A percentile compares a stretch with the other conserved stretches of the same genome.
Conservation (phyloP, 2,329 filamentous ascomycete genomes). For the Phoma sp. region DNA sequence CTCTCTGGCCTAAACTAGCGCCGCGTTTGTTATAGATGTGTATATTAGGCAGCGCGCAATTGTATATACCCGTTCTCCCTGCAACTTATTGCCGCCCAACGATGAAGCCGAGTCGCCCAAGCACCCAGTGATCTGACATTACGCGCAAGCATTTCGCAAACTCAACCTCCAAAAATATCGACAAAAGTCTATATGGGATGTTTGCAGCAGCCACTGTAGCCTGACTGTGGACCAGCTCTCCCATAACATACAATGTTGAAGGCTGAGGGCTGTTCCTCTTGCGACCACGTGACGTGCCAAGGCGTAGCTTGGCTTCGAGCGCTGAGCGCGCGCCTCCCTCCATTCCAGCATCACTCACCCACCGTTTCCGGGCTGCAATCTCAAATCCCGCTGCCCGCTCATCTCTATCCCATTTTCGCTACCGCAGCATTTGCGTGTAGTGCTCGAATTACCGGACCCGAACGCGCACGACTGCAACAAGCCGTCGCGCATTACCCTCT, state of each 20-base stretch:
- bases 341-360: slow-evolving; percentile 27
- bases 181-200: neutral
- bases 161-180: neutral
- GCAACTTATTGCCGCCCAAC: slow-evolving; percentile 7
- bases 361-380: slow-evolving; percentile 29
- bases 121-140: neutral
- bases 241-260: neutral
- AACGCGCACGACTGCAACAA: slow-evolving; percentile 19
- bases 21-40: neutral
- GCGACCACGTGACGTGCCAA: slow-evolving; percentile 17
- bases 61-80: slow-evolving; percentile 17
- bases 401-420: slow-evolving; percentile 28
- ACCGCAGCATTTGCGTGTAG: slow-evolving; percentile 24
- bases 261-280: neutral
- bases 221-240: too few species aligned
- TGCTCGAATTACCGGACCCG: slow-evolving; percentile 15
- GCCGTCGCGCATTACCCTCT: slow-evolving; percentile 16
- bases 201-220: neutral
- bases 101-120: slow-evolving; percentile 3
- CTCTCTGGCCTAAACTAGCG: neutral
- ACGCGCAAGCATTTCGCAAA: neutral
- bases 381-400: slow-evolving; percentile 25
- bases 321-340: slow-evolving; percentile 19
- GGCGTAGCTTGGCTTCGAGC: slow-evolving; percentile 11
- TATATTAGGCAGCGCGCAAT: slow-evolving; percentile 13